A percentile compares a stretch with the other conserved stretches of the same genome.
Evolutionary conservation across 805 yeast genomes (phyloP).

Genomic region (Vanderwaltozyma yarrowii): DNA sequence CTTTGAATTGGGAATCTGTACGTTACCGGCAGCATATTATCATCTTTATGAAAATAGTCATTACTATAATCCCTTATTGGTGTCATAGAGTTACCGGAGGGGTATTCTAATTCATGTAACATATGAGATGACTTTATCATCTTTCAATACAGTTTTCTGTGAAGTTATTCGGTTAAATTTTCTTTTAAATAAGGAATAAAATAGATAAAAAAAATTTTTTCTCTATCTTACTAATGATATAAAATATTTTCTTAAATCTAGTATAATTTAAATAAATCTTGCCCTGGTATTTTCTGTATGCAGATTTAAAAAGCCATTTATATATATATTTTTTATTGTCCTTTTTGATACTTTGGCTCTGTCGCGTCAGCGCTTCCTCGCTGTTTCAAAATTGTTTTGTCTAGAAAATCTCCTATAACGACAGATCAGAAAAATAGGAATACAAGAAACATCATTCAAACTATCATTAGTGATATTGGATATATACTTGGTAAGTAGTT

Average conservation of each 20-base stretch:
- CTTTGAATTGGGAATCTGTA: slow-evolving; percentile 2
- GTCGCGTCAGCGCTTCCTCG: not conserved
- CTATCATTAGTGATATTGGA: no score
- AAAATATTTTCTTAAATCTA: no score
- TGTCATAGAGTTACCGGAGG: slow-evolving; percentile 19
- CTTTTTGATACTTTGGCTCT: not conserved
- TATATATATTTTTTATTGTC: not conserved
- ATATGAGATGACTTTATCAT: slow-evolving; percentile 25
- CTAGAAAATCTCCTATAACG: not conserved
- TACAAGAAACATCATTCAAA: not conserved
- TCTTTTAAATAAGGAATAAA: no score
- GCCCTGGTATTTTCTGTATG: no score
- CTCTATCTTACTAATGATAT: no score
- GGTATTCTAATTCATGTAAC: slow-evolving; percentile 16
- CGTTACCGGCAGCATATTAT: slow-evolving; percentile 13
- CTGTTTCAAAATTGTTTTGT: slow-evolving; percentile 10
- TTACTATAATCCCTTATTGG: slow-evolving; percentile 26
- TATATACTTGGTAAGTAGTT: no score
- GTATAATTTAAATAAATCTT: no score
- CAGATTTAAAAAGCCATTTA: not conserved
- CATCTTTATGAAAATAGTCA: slow-evolving; percentile 22
- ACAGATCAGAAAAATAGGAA: not conserved
- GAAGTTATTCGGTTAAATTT: no score
- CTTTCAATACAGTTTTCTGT: no score
- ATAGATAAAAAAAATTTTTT: no score